These are phyloP conservation scores for Pulveroboletus sp. DNA, from an alignment of 768 basidiomycete species.

Conservation along the genomic window DNA sequence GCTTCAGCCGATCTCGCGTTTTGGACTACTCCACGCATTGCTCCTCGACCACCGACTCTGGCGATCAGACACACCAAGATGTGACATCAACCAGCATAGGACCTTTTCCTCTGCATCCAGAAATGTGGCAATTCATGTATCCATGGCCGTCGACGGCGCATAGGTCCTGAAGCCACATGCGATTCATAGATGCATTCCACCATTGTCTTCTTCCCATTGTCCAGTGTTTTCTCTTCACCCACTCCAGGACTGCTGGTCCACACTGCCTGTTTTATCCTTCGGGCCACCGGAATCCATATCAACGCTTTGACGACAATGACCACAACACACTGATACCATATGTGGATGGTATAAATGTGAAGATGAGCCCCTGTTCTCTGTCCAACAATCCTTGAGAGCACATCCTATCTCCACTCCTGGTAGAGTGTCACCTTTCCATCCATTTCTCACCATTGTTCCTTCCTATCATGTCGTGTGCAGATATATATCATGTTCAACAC, in stretches of 20 bases:
- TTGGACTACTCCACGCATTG: background rate
- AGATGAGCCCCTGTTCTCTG: background rate
- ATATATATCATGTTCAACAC: background rate
- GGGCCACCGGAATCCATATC: background rate
- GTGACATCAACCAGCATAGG: background rate
- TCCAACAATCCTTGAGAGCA: background rate
- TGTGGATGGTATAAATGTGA: slow-evolving; percentile 7
- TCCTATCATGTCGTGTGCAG: background rate
- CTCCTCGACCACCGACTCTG: background rate
- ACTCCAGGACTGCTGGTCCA: too few species aligned
- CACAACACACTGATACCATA: background rate
- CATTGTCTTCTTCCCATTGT: slow-evolving; percentile 8
- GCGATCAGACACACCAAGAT: background rate
- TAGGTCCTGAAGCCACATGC: background rate
- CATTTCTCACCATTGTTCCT: background rate
- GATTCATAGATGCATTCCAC: slow-evolving; percentile 2
- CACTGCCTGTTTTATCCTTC: slow-evolving; percentile 1
- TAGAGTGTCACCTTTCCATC: slow-evolving; percentile 1
- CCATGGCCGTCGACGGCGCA: background rate
- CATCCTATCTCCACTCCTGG: background rate
- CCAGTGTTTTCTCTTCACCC: background rate
- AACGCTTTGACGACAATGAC: slow-evolving; percentile 14
- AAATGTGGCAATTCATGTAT: background rate
- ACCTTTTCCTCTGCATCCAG: background rate
- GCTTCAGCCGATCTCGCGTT: background rate